phyloP scores from a whole-genome alignment of 495 filamentous ascomycete genomes.

The Acidomyces sp. region DNA sequence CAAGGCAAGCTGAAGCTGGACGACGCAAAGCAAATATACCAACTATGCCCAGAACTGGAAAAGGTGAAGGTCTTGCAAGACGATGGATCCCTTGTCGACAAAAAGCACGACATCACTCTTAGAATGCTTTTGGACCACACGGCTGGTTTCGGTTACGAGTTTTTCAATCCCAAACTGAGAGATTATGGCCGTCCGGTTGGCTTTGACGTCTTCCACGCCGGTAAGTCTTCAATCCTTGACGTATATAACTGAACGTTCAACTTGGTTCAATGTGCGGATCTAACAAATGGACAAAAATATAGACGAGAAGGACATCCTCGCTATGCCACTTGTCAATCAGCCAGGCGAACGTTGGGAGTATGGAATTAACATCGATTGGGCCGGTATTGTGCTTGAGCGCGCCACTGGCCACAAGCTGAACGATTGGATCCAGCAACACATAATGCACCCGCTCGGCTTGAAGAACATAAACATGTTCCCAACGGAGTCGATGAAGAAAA shows the following conservation, averaged over 20 bases:
- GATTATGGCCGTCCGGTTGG: slow-evolving; percentile 36
- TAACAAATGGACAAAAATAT: no score
- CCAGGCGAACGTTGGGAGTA: slow-evolving; percentile 47
- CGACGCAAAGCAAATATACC: slow-evolving; percentile 36
- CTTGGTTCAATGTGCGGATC: no score
- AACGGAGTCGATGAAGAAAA: slow-evolving; percentile 34
- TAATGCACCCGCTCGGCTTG: slow-evolving; percentile 45
- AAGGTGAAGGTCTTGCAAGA: slow-evolving; percentile 35
- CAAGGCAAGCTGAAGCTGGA: slow-evolving; percentile 41
- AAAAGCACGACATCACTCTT: slow-evolving; percentile 44
- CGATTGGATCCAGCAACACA: slow-evolving; percentile 42
- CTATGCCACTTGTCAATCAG: slow-evolving; percentile 40
- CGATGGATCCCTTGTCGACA: slow-evolving; percentile 36
- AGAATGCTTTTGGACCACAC: slow-evolving; percentile 51
- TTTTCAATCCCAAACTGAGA: slow-evolving; percentile 40
- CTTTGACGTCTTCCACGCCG: slow-evolving; percentile 42
- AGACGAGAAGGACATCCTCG: slow-evolving; percentile 30
- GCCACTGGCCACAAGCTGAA: slow-evolving; percentile 38
- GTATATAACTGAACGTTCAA: no score
- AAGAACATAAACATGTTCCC: slow-evolving; percentile 44
- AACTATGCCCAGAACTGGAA: slow-evolving; percentile 39
- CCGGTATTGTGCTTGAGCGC: slow-evolving; percentile 42
- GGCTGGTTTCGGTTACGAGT: slow-evolving; percentile 32
- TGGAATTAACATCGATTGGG: slow-evolving; percentile 35
- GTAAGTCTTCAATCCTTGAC: no score